Base-by-base conservation (phyloP, 1,139 yeast species). In the Entelexis sorbosivorans region DNA sequence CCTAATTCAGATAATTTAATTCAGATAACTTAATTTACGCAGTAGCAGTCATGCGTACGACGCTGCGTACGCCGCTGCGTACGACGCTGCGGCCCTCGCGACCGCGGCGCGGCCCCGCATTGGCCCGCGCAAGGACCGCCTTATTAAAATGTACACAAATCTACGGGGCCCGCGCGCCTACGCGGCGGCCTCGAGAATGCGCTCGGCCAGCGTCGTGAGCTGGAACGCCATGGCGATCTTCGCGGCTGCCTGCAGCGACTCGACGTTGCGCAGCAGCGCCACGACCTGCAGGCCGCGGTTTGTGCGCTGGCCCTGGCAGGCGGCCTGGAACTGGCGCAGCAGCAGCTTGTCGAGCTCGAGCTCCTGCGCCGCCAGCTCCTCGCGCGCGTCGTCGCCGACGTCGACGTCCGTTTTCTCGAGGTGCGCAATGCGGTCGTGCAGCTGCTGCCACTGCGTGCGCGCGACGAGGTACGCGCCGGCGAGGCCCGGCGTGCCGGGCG, bases 181-280 rank as follows among this genome's bases (percentile, higher is more conserved):
- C 17, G 48, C 50, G n/a, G 49, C 28, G 3, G 47, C 50, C 22
- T 48, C 53, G 17, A 38, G 42, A 53, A 89, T 81, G 62, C 77
- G 79, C 53, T 76, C 77, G 1, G 87, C 88, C 60, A 91, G 69
- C 9, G 74, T 71, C 38, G 74, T 68, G 63, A 81, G 73, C 51
- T 82, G 88, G 62, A 84, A 78, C 59, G 95, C 76, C 60, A 84
- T 84, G 0, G 95, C 86, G 53, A 91, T 84, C 66, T 83, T 83
- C 24, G 77, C 71, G 1, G 96, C 96, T 0, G 96, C 96, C 53
- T 75, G 76, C 56, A 89, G 69, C 6, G 95, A 95, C 59, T 82
- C 79, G 57, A 82, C 89, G 56, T 80, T 82, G 60, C 79, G 77
- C 60, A 91, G 72, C 63, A 84, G 77, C 59, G 73, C 75, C 5